Percentiles rank a stretch among this genome's conserved stretches.
phyloP scores from a whole-genome alignment of 1,139 yeast genomes.

The Scheffersomyces illinoinensis region DNA sequence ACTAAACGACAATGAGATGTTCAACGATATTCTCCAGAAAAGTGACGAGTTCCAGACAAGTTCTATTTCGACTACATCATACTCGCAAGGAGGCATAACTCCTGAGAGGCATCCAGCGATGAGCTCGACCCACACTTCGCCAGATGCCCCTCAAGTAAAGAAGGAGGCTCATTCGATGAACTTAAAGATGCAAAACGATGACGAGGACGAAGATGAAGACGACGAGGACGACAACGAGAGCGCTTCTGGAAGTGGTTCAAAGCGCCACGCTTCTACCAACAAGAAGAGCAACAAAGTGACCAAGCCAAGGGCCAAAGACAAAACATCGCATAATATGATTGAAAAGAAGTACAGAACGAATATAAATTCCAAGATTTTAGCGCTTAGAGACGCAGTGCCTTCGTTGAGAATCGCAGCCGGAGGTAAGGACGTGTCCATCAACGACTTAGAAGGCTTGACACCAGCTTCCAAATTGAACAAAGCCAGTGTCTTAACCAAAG shows the following conservation, averaged over 20 bases:
- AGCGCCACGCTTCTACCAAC: slow-evolving; percentile 1
- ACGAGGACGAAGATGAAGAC: slow-evolving; percentile 5
- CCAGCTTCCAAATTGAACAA: slow-evolving; percentile 87
- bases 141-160: slow-evolving; percentile 20
- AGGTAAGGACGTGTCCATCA: slow-evolving; percentile 35
- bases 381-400: slow-evolving; percentile 76
- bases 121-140: slow-evolving; percentile 35
- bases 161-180: neutral
- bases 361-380: slow-evolving; percentile 70
- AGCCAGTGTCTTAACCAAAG: slow-evolving; percentile 84
- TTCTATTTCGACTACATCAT: slow-evolving; percentile 15
- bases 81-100: slow-evolving; percentile 22
- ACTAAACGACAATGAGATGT: slow-evolving; percentile 3
- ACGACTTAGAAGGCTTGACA: slow-evolving; percentile 78
- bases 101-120: slow-evolving; percentile 29
- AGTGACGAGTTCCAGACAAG: slow-evolving; percentile 3
- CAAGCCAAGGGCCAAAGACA: slow-evolving; percentile 50
- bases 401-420: slow-evolving; percentile 52
- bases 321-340: slow-evolving; percentile 76
- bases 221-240: slow-evolving; percentile 4
- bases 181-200: slow-evolving; percentile 1
- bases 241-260: slow-evolving; percentile 1
- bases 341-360: slow-evolving; percentile 79
- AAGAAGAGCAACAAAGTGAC: slow-evolving; percentile 20
- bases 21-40: slow-evolving; percentile 1